Evolutionary conservation across 139 green algal species (phyloP), one percentile per base, ranked within the genome.

Genomic region (Ettlia oleoabundans): DNA sequence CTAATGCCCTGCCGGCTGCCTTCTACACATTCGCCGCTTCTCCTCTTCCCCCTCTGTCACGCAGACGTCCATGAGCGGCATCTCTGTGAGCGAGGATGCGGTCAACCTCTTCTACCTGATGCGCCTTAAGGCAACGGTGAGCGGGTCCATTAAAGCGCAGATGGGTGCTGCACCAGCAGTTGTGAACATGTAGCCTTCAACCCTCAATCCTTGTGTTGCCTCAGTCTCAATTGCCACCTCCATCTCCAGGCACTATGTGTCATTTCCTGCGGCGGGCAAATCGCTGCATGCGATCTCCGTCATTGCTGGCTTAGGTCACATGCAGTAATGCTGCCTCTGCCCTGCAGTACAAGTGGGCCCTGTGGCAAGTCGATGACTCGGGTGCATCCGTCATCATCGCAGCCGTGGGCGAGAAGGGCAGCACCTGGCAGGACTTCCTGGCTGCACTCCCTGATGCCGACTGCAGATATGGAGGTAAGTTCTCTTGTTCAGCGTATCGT

Each of bases 11-110:
- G 47, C 47, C 15, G n/a, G n/a, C n/a, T n/a, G n/a, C n/a, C n/a
- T n/a, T n/a, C n/a, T n/a, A n/a, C n/a, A n/a, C n/a, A n/a, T n/a
- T n/a, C n/a, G n/a, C n/a, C n/a, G n/a, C n/a, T n/a, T n/a, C n/a
- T n/a, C n/a, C n/a, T n/a, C n/a, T n/a, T n/a, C n/a, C n/a, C 18
- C 51, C 8, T 33, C 55, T 22, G 26, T 74, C n/a, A n/a, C n/a
- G 38, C 86, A 96, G 92, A 93, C 86, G 21, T 97, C 94, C 35
- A 98, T 98, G 94, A 93, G 92, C 67, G 94, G 94, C 37, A 97
- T 97, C 71, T 66, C 68, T 9, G 82, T 98, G 4, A 85, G 82
- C 21, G 92, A 95, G 4, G 88, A 94, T 63, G 94, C 91, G n/a
- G 84, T 97, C 53, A 93, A 96, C 86, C 85, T 97, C 64, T 98